Evolutionary conservation across 768 basidiomycete genomes (phyloP).

Genomic region (Mycena rebaudengoi): DNA sequence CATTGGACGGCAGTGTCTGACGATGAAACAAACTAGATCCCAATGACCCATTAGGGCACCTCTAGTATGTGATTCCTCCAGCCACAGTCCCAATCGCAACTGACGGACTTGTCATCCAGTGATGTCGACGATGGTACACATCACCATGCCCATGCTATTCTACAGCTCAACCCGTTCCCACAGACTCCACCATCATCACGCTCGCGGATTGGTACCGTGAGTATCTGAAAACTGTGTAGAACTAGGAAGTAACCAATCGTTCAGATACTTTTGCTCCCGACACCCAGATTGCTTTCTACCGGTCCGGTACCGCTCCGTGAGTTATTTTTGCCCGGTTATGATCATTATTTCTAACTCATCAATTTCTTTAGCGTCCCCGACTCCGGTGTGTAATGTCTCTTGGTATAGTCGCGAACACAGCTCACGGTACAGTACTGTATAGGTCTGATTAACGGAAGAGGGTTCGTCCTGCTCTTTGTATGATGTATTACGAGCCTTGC

Average conservation of each 20-base stretch:
- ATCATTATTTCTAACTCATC: not conserved
- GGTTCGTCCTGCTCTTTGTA: constrained; percentile 36
- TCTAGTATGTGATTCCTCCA: constrained; percentile 42
- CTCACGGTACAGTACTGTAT: not conserved
- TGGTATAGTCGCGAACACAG: not conserved
- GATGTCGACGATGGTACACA: constrained; percentile 51
- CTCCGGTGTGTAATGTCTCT: constrained; percentile 40
- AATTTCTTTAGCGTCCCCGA: constrained; percentile 38
- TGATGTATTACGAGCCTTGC: constrained; percentile 6
- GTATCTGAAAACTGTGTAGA: not conserved
- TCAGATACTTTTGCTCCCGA: constrained; percentile 47
- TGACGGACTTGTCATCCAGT: not conserved
- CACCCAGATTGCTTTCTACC: constrained; percentile 41
- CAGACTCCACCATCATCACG: constrained; percentile 46
- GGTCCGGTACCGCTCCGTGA: constrained; percentile 40
- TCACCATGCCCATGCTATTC: no score
- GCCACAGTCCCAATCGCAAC: not conserved
- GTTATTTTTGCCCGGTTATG: constrained; percentile 13
- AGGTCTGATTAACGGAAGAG: constrained; percentile 52
- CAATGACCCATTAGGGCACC: constrained; percentile 42
- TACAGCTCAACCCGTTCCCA: not conserved
- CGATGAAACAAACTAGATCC: constrained; percentile 42
- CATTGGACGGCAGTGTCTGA: not conserved
- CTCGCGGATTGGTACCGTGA: constrained; percentile 39
- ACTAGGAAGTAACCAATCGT: no score